These are phyloP conservation scores for Phalaenopsis aphrodite DNA, from an alignment of 106 monocot genomes.

Conservation along the genomic window DNA sequence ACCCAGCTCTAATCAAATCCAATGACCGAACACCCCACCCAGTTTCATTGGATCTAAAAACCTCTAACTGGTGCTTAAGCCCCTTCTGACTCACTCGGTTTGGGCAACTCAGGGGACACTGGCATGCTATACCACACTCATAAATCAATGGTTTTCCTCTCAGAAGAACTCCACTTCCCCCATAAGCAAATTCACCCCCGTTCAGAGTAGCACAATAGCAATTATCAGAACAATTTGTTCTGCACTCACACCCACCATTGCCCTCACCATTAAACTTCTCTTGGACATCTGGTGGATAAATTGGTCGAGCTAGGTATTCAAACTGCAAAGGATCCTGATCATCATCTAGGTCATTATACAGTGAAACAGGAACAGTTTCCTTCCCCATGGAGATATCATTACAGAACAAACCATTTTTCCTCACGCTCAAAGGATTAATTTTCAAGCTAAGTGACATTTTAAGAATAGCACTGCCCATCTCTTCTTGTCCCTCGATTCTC, in stretches of 20 bases:
- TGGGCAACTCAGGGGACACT: conserved; percentile 61
- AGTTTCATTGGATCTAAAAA: conserved; percentile 78
- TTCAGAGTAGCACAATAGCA: conserved; percentile 63
- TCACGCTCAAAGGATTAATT: conserved; percentile 24
- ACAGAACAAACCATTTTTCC: conserved; percentile 55
- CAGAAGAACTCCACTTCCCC: conserved; percentile 46
- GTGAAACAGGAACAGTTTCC: conserved; percentile 53
- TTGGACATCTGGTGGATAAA: conserved; percentile 31
- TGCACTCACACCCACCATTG: conserved; percentile 62
- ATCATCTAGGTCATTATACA: conserved; percentile 84
- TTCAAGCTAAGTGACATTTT: conserved; percentile 52
- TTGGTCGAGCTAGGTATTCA: conserved; percentile 54
- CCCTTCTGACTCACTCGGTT: conserved; percentile 90
- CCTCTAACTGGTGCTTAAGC: conserved; percentile 51
- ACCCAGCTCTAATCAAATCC: conserved; percentile 87
- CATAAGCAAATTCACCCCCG: conserved; percentile 84
- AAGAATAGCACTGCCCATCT: conserved; percentile 45
- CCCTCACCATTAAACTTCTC: conserved; percentile 23
- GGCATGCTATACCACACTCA: conserved; percentile 73
- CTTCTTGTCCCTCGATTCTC: conserved; percentile 50
- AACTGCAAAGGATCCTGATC: conserved; percentile 68
- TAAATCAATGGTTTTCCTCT: conserved; percentile 81
- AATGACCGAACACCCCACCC: conserved; percentile 92
- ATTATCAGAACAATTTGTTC: conserved; percentile 36
- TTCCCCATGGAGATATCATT: conserved; percentile 67